Evolutionary conservation across 441 rosid genomes (phyloP).

Genomic region (Jatropha multifida): DNA sequence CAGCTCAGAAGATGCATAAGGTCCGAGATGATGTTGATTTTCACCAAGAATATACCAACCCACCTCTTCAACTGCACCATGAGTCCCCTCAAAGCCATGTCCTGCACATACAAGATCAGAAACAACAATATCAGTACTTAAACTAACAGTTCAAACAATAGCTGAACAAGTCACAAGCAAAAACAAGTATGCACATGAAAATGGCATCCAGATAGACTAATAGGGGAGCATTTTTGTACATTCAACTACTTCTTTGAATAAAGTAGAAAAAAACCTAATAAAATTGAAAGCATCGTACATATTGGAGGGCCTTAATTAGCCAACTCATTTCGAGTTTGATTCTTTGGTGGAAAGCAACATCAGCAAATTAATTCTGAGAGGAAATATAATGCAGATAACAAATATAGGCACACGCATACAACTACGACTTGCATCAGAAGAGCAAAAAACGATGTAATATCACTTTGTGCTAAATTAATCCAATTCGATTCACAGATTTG

Average conservation of each 20-base stretch:
- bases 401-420: not conserved
- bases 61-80: slow-evolving; percentile 34
- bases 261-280: not conserved
- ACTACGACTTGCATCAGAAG: not conserved
- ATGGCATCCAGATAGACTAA: not conserved
- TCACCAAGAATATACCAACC: slow-evolving; percentile 62
- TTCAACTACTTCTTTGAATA: not conserved
- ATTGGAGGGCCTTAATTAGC: not conserved
- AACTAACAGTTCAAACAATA: not conserved
- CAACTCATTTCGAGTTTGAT: not conserved
- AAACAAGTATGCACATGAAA: not conserved
- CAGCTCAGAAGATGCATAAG: slow-evolving; percentile 53
- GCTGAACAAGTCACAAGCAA: not conserved
- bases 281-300: not conserved
- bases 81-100: slow-evolving; percentile 12
- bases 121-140: not conserved
- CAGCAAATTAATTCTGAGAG: not conserved
- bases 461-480: not conserved
- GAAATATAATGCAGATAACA: not conserved
- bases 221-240: not conserved
- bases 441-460: not conserved
- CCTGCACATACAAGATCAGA: slow-evolving; percentile 19
- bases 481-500: not conserved
- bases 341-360: not conserved
- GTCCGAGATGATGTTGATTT: slow-evolving; percentile 55